Conservation (phyloP, 352 stramenopile genomes). For the Hyaloperonospora brassicae region DNA sequence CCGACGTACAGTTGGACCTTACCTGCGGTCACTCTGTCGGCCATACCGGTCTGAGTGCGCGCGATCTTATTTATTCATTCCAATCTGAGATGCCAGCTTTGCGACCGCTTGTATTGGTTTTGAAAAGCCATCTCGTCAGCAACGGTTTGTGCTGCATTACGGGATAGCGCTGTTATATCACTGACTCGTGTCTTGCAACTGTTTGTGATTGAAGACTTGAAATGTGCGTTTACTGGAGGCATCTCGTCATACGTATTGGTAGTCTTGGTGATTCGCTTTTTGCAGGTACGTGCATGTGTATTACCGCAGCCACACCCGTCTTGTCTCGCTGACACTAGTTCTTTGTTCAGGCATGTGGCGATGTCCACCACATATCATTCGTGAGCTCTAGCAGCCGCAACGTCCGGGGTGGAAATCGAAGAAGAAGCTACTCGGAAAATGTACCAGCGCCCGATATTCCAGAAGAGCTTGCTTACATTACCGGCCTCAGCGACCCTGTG, state of each 20-base stretch:
- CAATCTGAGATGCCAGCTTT: slow-evolving; percentile 89
- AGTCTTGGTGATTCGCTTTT: slow-evolving; percentile 91
- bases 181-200: slow-evolving; percentile 24
- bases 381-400: slow-evolving; percentile 17
- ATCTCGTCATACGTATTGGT: slow-evolving; percentile 95
- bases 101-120: slow-evolving; percentile 89
- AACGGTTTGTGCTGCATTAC: slow-evolving; percentile 28
- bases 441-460: slow-evolving; percentile 9
- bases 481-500: slow-evolving; percentile 5
- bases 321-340: not conserved
- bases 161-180: not conserved
- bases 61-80: slow-evolving; percentile 88
- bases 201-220: slow-evolving; percentile 57
- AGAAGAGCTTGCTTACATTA: slow-evolving; percentile 19
- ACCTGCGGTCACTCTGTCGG: slow-evolving; percentile 90
- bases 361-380: slow-evolving; percentile 54
- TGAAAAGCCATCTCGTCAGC: slow-evolving; percentile 83
- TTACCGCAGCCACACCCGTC: not conserved
- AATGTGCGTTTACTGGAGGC: slow-evolving; percentile 91
- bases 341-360: slow-evolving; percentile 48
- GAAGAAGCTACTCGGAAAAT: slow-evolving; percentile 33
- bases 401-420: slow-evolving; percentile 12
- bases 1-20: slow-evolving; percentile 86
- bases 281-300: slow-evolving; percentile 47
- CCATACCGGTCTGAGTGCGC: slow-evolving; percentile 90